phyloP scores from a whole-genome alignment of 305 asterid species.

The Euphrasia arctica region DNA sequence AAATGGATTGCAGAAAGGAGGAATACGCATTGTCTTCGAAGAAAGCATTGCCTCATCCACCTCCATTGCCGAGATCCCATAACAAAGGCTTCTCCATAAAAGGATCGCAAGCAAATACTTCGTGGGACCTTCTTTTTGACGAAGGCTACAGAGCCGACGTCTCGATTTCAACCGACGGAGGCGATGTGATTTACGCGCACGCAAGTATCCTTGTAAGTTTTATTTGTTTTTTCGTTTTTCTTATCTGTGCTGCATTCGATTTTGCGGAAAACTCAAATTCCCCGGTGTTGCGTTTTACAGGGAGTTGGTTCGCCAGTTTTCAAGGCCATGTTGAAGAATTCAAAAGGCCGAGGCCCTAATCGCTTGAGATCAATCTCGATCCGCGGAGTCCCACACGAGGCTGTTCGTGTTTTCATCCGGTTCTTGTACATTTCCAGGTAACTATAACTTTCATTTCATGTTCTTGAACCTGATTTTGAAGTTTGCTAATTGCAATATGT shows the following conservation, averaged over 20 bases:
- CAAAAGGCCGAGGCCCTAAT: constrained; percentile 30
- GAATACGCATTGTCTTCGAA: constrained; percentile 25
- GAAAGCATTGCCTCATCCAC: constrained; percentile 52
- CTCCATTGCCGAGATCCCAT: constrained; percentile 49
- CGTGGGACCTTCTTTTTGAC: constrained; percentile 74
- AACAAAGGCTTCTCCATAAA: constrained; percentile 21
- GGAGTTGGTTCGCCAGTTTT: constrained; percentile 81
- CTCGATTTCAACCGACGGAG: constrained; percentile 46
- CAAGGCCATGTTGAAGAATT: constrained; percentile 49
- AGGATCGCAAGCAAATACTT: constrained; percentile 31
- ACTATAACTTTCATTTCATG: constrained; percentile 23
- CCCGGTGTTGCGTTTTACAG: constrained; percentile 36
- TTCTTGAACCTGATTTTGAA: neutral
- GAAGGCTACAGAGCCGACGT: constrained; percentile 86
- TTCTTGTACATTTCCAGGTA: constrained; percentile 81
- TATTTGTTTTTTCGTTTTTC: neutral
- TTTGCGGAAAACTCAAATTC: neutral
- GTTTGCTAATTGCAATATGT: constrained; percentile 14
- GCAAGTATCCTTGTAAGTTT: constrained; percentile 65
- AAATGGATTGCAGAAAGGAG: constrained; percentile 25
- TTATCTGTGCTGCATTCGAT: neutral
- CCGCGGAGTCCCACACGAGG: constrained; percentile 78
- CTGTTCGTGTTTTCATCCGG: constrained; percentile 68
- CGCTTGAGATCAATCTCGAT: constrained; percentile 45
- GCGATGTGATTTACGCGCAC: constrained; percentile 63